Conservation (phyloP, 345 rosid genomes). For the Linum tenue region DNA sequence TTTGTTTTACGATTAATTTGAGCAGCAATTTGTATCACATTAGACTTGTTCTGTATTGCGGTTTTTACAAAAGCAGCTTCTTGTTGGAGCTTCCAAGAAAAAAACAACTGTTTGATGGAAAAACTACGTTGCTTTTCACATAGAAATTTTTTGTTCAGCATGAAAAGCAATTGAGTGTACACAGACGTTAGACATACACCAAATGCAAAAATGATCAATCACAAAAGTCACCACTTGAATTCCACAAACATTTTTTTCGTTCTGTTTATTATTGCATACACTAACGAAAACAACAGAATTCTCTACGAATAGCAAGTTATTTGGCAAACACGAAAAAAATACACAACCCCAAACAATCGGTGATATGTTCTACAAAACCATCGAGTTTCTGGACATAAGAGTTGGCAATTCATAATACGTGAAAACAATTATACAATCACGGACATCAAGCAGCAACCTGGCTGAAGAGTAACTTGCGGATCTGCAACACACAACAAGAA, state of each 20-base stretch:
- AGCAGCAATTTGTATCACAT: too few species aligned
- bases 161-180: too few species aligned
- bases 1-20: too few species aligned
- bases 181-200: too few species aligned
- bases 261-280: slow-evolving; percentile 5
- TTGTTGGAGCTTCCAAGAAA: too few species aligned
- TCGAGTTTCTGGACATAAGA: neutral
- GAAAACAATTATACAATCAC: slow-evolving; percentile 11
- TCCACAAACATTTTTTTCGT: neutral
- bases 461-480: slow-evolving; percentile 70
- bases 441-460: slow-evolving; percentile 46
- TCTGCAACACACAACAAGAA: slow-evolving; percentile 36
- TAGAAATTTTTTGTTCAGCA: too few species aligned
- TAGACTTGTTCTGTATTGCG: too few species aligned
- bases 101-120: too few species aligned
- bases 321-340: slow-evolving; percentile 12
- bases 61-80: too few species aligned
- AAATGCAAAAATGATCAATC: neutral
- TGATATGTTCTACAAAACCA: neutral
- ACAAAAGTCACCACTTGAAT: neutral
- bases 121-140: too few species aligned
- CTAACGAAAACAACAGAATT: neutral
- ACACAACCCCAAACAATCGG: slow-evolving; percentile 9
- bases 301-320: slow-evolving; percentile 5
- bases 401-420: neutral